Base-by-base conservation (phyloP, 345 rosid genomes). In the Euphorbia peplus region DNA sequence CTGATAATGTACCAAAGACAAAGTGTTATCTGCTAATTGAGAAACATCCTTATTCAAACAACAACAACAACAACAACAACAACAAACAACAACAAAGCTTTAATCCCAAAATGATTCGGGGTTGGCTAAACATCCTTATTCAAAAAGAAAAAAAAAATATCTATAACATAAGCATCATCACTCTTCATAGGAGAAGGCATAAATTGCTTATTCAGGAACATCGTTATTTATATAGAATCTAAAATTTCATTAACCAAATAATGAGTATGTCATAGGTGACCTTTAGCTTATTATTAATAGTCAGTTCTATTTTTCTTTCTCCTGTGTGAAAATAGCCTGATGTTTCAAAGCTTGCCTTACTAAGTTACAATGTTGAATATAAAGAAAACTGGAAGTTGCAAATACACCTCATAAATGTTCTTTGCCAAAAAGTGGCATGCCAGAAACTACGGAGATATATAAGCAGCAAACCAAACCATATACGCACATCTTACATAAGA, bases 1-100 rank as follows among this genome's bases (percentile, higher is more conserved):
- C 99, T 95, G 90, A 79, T 82, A 81, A 70, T 70, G 64, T 73
- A 64, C 44, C 67, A 60, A 63, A 75, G 42, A 60, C 67, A 67
- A 39, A 56, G 37, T 35, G 50, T 81, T 79, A 79, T 67, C 64
- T 78, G 73, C 74, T 75, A 18, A 44, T 42, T 10, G 61, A 52
- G 22, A 55, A 67, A 57, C 26, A 61, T 47, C 60, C 60, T 73
- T 53, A 26, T 73, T 29, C 56, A 64, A 56, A 67, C 58, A 54
- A 13, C 61, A 11, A 16, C 41, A 57, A 64, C 55, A 69, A 68
- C 25, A 35, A 35, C 3, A 3, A 35, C 3, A 35, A 35, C 8
- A 35, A 35, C 3, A 35, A 35, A 35, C 8, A 35, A 35, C 3
- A 3, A 35, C n/a, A n/a, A n/a, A n/a, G n/a, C n/a, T n/a, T n/a